A percentile compares a stretch with the other conserved stretches of the same genome.
Conservation (phyloP, 1,284 basidiomycete genomes). For the Fistulinella staudtii region DNA sequence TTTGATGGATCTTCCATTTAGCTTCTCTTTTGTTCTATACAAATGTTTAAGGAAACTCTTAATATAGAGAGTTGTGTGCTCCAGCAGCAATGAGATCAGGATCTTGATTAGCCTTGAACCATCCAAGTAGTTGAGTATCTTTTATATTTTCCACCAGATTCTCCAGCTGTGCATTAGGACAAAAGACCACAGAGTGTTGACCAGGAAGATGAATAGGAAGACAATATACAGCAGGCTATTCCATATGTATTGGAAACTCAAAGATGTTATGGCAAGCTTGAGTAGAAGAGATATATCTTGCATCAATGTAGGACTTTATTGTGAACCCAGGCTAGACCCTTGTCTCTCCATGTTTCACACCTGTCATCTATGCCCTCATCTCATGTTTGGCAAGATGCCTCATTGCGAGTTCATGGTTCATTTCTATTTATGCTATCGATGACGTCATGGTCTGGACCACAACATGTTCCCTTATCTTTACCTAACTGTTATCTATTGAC, state of each 20-base stretch:
- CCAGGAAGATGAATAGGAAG: conserved; percentile 16
- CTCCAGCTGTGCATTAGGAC: conserved; percentile 16
- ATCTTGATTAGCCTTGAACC: conserved; percentile 37
- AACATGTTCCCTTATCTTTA: no score
- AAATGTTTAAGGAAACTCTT: conserved; percentile 37
- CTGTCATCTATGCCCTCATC: no score
- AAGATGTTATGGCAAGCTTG: conserved; percentile 15
- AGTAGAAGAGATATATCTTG: conserved; percentile 12
- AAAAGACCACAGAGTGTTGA: conserved; percentile 36
- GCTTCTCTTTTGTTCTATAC: conserved; percentile 2
- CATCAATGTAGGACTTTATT: no score
- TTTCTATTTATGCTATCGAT: no score
- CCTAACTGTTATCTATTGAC: no score
- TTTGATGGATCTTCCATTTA: conserved; percentile 29
- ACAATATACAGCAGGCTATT: conserved; percentile 14
- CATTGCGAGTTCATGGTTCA: no score
- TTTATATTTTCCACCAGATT: conserved; percentile 18
- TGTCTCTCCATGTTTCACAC: no score
- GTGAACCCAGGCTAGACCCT: no score
- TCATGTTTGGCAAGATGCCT: no score
- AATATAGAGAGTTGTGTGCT: conserved; percentile 33
- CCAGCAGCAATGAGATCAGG: conserved; percentile 15
- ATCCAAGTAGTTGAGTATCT: conserved; percentile 32
- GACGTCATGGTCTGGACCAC: no score
- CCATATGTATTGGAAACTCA: no score